A percentile compares a stretch with the other conserved stretches of the same genome.
Evolutionary conservation across 768 basidiomycete genomes (phyloP).

Genomic region (Mrakia blollopis): DNA sequence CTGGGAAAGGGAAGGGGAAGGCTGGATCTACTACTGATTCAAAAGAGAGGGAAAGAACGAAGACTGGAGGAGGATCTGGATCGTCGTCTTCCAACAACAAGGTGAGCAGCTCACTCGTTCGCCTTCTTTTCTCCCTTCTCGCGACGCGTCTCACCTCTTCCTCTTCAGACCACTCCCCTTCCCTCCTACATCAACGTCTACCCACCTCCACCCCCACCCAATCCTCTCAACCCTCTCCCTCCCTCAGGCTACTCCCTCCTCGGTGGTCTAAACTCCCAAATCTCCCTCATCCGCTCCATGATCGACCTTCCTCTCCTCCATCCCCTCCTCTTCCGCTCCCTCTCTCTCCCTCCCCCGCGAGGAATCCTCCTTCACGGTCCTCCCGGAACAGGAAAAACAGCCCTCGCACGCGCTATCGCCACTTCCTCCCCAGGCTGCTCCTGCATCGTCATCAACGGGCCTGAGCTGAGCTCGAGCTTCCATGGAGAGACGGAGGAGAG

Average conservation of each 20-base stretch:
- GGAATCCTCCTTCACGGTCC: conserved; percentile 93
- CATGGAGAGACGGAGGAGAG: conserved; percentile 95
- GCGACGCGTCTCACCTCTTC: background rate
- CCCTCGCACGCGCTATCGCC: conserved; percentile 89
- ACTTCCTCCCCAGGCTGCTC: conserved; percentile 69
- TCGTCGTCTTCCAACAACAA: background rate
- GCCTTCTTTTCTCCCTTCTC: background rate
- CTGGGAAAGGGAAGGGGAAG: conserved; percentile 2
- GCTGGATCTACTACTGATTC: background rate
- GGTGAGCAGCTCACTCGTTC: background rate
- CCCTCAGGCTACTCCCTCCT: conserved; percentile 65
- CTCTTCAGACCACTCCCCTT: conserved; percentile 27
- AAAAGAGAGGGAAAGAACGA: background rate
- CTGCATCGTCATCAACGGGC: conserved; percentile 91
- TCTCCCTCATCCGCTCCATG: conserved; percentile 74
- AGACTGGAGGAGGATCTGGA: background rate
- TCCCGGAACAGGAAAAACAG: conserved; percentile 96
- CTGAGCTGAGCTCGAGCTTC: conserved; percentile 89
- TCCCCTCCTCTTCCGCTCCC: conserved; percentile 73
- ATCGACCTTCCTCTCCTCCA: conserved; percentile 78
- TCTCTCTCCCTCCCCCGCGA: conserved; percentile 90
- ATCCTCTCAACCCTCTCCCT: conserved; percentile 33
- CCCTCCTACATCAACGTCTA: conserved; percentile 45
- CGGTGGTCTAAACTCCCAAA: conserved; percentile 83
- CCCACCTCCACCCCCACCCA: conserved; percentile 36